Evolutionary conservation across 805 yeast genomes (phyloP).

Genomic region (Yarrowia sp.): DNA sequence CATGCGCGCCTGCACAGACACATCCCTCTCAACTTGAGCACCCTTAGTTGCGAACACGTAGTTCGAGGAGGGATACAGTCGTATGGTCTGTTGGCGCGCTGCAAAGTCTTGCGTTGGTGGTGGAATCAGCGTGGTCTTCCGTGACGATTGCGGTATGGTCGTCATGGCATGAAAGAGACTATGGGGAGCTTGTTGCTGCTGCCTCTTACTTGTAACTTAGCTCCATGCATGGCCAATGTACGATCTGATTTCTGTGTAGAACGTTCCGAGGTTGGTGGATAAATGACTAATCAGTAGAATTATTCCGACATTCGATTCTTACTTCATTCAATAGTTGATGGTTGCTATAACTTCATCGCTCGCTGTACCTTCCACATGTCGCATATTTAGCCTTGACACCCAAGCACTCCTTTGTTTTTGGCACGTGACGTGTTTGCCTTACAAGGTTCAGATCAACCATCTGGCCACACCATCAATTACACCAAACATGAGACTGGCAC

Average conservation of each 20-base stretch:
- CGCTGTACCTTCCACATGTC: background rate
- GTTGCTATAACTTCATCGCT: background rate
- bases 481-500: slow-evolving; percentile 1
- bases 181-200: slow-evolving; percentile 9
- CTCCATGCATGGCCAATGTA: slow-evolving; percentile 12
- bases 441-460: slow-evolving; percentile 24
- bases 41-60: slow-evolving; percentile 36
- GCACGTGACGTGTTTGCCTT: background rate
- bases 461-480: slow-evolving; percentile 17
- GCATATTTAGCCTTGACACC: background rate
- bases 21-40: slow-evolving; percentile 37
- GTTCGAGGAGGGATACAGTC: slow-evolving; percentile 37
- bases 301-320: background rate
- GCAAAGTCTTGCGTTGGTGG: slow-evolving; percentile 28
- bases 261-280: background rate
- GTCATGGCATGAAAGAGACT: slow-evolving; percentile 14
- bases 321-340: background rate
- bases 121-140: slow-evolving; percentile 26
- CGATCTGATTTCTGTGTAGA: background rate
- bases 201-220: slow-evolving; percentile 13
- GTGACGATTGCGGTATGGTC: slow-evolving; percentile 19
- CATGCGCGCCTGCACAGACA: slow-evolving; percentile 33
- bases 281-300: background rate
- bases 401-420: background rate
- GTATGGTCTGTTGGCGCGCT: slow-evolving; percentile 32